These are phyloP conservation scores for Lonicera japonica DNA, from an alignment of 129 eudicot genomes.

Conservation along the genomic window DNA sequence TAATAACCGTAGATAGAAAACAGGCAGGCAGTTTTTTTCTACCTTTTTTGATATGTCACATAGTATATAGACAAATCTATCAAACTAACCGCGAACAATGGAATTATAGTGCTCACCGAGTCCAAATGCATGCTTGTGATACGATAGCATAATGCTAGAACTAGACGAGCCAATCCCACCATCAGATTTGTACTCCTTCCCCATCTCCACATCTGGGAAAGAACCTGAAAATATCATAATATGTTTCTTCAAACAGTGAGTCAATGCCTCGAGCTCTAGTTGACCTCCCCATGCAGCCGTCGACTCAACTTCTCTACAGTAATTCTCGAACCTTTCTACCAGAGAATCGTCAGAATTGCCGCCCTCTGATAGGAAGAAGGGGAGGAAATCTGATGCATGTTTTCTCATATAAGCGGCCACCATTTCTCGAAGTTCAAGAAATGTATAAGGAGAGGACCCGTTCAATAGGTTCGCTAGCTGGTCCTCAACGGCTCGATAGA, in stretches of 20 bases:
- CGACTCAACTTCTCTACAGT: constrained; percentile 81
- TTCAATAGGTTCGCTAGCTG: constrained; percentile 49
- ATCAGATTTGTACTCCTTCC: constrained; percentile 80
- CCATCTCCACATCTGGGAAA: constrained; percentile 98
- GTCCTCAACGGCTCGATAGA: constrained; percentile 86
- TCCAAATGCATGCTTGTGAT: constrained; percentile 94
- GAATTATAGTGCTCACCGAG: constrained; percentile 99
- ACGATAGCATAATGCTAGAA: constrained; percentile 71
- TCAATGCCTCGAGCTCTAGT: constrained; percentile 74
- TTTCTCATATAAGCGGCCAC: constrained; percentile 83
- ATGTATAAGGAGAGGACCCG: constrained; percentile 53
- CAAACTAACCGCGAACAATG: constrained; percentile 34
- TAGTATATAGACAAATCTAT: not conserved
- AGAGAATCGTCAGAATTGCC: constrained; percentile 51
- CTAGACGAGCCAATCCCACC: constrained; percentile 16
- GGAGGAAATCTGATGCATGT: constrained; percentile 61
- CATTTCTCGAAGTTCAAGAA: constrained; percentile 73
- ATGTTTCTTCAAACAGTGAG: constrained; percentile 76
- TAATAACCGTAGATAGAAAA: not conserved
- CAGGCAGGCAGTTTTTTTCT: not conserved
- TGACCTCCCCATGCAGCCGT: constrained; percentile 99
- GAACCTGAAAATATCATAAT: constrained; percentile 87
- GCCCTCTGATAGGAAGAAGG: constrained; percentile 74
- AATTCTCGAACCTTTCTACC: constrained; percentile 64
- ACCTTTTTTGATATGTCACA: not conserved